Evolutionary conservation across 1,139 yeast genomes (phyloP).

Genomic region (Waltiozyma solani): DNA sequence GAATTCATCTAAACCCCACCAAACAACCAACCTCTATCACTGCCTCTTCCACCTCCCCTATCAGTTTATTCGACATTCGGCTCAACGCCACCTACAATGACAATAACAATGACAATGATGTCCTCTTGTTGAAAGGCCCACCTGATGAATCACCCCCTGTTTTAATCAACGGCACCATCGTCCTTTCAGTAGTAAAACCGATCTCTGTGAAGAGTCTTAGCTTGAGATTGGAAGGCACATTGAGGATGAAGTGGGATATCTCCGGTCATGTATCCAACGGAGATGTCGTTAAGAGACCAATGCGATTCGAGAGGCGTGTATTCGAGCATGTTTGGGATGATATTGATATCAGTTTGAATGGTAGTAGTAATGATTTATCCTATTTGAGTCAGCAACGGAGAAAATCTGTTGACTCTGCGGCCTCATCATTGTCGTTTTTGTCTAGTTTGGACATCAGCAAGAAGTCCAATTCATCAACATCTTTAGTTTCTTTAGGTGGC

Average conservation of each 20-base stretch:
- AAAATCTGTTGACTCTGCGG: too few relatives aligned
- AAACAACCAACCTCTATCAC: too few relatives aligned
- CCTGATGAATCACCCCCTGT: conserved; percentile 74
- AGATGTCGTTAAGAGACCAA: conserved; percentile 34
- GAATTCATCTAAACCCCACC: too few relatives aligned
- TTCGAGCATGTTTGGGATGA: conserved; percentile 76
- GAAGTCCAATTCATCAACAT: conserved; percentile 22
- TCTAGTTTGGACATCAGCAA: conserved; percentile 10
- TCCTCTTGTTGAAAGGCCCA: conserved; percentile 69
- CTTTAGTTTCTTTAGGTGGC: conserved; percentile 18
- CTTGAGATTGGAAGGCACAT: conserved; percentile 53
- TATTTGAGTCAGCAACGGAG: too few relatives aligned
- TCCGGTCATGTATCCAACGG: conserved; percentile 37
- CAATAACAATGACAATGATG: too few relatives aligned
- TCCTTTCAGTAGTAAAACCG: conserved; percentile 69
- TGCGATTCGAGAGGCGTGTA: conserved; percentile 51
- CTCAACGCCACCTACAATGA: conserved; percentile 45
- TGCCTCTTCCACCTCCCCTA: background rate
- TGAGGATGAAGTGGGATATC: conserved; percentile 51
- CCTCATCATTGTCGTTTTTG: conserved; percentile 16
- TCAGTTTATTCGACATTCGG: too few relatives aligned
- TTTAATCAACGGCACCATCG: conserved; percentile 66
- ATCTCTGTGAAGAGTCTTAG: conserved; percentile 53
- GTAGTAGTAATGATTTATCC: too few relatives aligned
- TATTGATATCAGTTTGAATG: conserved; percentile 41